Percentiles rank a stretch among this genome's conserved stretches.
Conservation (phyloP, 306 rosid genomes). For the Betula pendula region DNA sequence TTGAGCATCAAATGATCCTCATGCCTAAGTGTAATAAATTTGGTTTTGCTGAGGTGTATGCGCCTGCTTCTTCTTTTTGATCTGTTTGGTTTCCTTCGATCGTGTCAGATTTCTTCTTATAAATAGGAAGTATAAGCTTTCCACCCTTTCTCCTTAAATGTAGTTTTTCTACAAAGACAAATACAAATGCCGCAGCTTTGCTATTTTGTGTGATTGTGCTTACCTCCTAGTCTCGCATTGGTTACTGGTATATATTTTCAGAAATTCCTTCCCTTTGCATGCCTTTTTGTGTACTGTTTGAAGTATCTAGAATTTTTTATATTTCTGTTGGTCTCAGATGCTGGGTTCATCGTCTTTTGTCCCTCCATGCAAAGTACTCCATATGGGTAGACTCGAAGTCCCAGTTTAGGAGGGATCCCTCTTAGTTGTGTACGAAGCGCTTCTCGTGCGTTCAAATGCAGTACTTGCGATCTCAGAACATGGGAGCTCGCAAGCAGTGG, state of each 20-base stretch:
- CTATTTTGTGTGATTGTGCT: background rate
- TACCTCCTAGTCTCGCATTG: background rate
- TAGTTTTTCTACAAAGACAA: background rate
- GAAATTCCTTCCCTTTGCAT: background rate
- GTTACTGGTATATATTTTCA: background rate
- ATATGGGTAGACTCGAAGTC: slow-evolving; percentile 98
- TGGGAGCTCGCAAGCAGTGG: slow-evolving; percentile 96
- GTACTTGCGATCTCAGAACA: slow-evolving; percentile 90
- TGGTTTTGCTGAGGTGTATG: too few species aligned
- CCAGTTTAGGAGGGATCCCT: slow-evolving; percentile 97
- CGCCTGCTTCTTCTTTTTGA: too few species aligned
- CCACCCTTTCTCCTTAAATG: background rate
- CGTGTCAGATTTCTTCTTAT: background rate
- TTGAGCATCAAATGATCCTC: background rate
- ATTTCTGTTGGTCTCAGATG: slow-evolving; percentile 56
- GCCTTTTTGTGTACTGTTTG: slow-evolving; percentile 3
- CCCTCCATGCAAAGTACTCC: slow-evolving; percentile 84
- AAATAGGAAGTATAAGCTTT: background rate
- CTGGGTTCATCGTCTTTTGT: slow-evolving; percentile 91
- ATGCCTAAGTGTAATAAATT: background rate
- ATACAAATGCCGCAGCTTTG: background rate
- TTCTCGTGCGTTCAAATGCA: slow-evolving; percentile 81
- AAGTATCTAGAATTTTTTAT: background rate
- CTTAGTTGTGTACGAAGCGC: slow-evolving; percentile 83
- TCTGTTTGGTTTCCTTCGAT: background rate